These are phyloP conservation scores for Kodamaea laetipori DNA, from an alignment of 805 yeast species.

Conservation along the genomic window DNA sequence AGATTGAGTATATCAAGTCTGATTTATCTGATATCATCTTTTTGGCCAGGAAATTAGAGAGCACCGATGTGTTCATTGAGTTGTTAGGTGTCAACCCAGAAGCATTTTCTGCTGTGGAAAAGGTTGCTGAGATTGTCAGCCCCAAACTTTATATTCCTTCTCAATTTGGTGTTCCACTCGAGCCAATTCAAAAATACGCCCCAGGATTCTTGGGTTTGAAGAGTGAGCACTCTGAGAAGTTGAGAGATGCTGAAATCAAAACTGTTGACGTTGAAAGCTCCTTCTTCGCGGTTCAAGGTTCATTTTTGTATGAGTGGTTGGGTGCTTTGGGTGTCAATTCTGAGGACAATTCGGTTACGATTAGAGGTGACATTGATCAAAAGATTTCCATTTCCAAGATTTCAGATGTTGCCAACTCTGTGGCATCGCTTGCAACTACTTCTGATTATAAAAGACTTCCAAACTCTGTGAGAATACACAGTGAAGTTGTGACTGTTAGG, in stretches of 20 bases:
- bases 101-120: conserved; percentile 36
- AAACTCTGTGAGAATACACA: conserved; percentile 43
- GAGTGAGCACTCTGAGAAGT: conserved; percentile 35
- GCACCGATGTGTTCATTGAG: conserved; percentile 54
- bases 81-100: conserved; percentile 37
- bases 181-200: conserved; percentile 24
- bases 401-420: conserved; percentile 21
- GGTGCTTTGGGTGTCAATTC: conserved; percentile 42
- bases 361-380: conserved; percentile 42
- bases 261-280: conserved; percentile 47
- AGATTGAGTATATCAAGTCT: conserved; percentile 41
- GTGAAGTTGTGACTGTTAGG: conserved; percentile 41
- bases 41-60: conserved; percentile 41
- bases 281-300: conserved; percentile 38
- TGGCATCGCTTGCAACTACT: conserved; percentile 20
- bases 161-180: conserved; percentile 56
- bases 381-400: conserved; percentile 38
- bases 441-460: conserved; percentile 43
- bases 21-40: conserved; percentile 25
- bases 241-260: conserved; percentile 49
- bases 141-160: conserved; percentile 60
- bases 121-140: conserved; percentile 39
- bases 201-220: conserved; percentile 41
- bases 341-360: conserved; percentile 33
- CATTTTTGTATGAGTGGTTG: conserved; percentile 36